Base-by-base conservation (phyloP, 2,329 filamentous ascomycete genomes). In the Pseudogymnoascus sp. region DNA sequence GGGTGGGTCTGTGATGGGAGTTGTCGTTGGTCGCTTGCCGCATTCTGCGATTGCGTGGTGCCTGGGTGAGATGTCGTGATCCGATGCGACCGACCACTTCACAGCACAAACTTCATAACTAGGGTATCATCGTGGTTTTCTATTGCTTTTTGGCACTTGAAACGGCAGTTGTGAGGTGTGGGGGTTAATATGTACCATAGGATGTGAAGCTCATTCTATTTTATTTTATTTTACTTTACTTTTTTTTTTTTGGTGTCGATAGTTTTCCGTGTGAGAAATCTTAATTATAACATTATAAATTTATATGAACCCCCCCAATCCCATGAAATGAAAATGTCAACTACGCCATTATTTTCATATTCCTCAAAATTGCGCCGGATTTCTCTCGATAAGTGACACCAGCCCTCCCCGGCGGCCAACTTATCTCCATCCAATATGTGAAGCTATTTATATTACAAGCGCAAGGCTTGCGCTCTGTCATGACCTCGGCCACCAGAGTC, bases 11-110 rank as follows among this genome's bases (percentile, higher is more conserved):
- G 50, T 13, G 47, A 33, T 57, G 4, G 28, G 50, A 15, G 26
- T 8, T 57, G 50, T 57, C 50, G 50, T 57, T 33, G 50, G 50
- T 57, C 50, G 28, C 26, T 57, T 33, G 17, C n/a, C 50, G 17
- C n/a, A 57, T 57, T 57, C 4, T 10, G 50, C 50, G 50, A 57
- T 57, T 33, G 50, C 50, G 26, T 28, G n/a, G 50, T 57, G 19
- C 50, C n/a, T 57, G 50, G 50, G 50, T 33, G 50, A 33, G 50
- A 57, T 57, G 50, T 57, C 50, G 50, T 57, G 50, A 57, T 57
- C 9, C 9, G 26, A 57, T 57, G 26, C 28, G n/a, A n/a, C 26
- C n/a, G 50, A 19, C 28, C 50, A 57, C 21, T 57, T 57, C 17
- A 21, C 28, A 31, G 26, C 47, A 33, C 10, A 57, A 57, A 33